Evolutionary conservation across 2,329 filamentous ascomycete genomes (phyloP), one percentile per base, ranked within the genome.

Genomic region (Monosporascus sp.): DNA sequence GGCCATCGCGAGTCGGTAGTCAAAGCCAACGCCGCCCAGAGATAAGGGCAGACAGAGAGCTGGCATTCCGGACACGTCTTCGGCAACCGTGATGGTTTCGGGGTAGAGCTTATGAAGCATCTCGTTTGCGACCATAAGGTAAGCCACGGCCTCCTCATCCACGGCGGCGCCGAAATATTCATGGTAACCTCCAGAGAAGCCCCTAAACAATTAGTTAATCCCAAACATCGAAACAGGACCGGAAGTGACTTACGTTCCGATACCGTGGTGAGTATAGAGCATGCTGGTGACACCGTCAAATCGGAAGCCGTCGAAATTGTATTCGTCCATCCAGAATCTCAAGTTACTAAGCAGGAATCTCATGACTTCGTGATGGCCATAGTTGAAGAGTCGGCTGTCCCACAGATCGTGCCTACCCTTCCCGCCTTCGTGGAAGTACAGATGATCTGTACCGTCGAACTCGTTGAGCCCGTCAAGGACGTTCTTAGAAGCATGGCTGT

Each of bases 241-340:
- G 11, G 6, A 20, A 37, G 8, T 20, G 44, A 74, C 89, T 80
- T 77, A 94, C 85, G 92, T 95, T 78, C 94, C 94, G 72, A 99
- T 96, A 47, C 94, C 94, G 68, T 99, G 94, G 68, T 99, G 94
- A 17, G 78, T 76, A 71, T 99, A 99, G 53, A 99, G 86, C 91
- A 99, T 99, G 74, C 92, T 97, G 1, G 94, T 99, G 50, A 99
- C 94, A 60, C 94, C 94, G 63, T 99, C 94, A 65, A 99, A 99
- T 43, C 94, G 85, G 80, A 97, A 99, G 24, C 94, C 94, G 67
- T 99, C 94, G 67, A 99, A 97, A 41, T 85, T 78, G 66, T 97
- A 99, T 73, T 97, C 92, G 53, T 97, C 93, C 92, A 99, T 97
- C 92, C 94, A 99, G 76, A 96, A 99, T 24, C 93, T 84, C 54